phyloP scores from a whole-genome alignment of 2,329 filamentous ascomycete genomes.

The Fusarium denticulatum region DNA sequence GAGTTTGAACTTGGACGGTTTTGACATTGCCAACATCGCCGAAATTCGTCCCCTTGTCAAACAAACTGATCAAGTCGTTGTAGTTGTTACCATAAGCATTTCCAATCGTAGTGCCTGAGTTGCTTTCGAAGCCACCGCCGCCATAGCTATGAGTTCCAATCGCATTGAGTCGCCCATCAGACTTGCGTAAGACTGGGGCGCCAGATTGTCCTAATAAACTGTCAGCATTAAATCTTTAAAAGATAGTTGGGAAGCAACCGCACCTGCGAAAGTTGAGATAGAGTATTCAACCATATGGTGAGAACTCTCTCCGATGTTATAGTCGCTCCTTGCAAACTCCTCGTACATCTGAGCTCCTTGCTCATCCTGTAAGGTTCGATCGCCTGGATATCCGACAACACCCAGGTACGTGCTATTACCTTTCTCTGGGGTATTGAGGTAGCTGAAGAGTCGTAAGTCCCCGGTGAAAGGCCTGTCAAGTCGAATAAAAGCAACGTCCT shows the following conservation, averaged over 20 bases:
- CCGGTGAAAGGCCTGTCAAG: slow-evolving; percentile 26
- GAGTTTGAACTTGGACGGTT: background rate
- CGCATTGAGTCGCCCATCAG: slow-evolving; percentile 2
- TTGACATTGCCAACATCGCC: background rate
- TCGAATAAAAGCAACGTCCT: slow-evolving; percentile 43
- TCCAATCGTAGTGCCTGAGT: slow-evolving; percentile 43
- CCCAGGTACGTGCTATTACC: slow-evolving; percentile 31
- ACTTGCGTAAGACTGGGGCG: slow-evolving; percentile 39
- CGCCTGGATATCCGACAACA: slow-evolving; percentile 49
- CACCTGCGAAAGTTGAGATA: slow-evolving; percentile 45
- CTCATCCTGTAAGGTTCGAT: slow-evolving; percentile 36
- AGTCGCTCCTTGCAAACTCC: slow-evolving; percentile 37
- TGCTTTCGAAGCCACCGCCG: slow-evolving; percentile 30
- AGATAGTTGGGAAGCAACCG: background rate
- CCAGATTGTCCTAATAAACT: slow-evolving; percentile 41
- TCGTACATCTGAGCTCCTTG: slow-evolving; percentile 49
- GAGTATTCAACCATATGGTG: slow-evolving; percentile 46
- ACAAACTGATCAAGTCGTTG: slow-evolving; percentile 20
- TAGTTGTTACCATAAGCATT: slow-evolving; percentile 37
- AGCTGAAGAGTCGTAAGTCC: slow-evolving; percentile 36
- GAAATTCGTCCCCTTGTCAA: slow-evolving; percentile 4
- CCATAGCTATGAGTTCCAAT: slow-evolving; percentile 46
- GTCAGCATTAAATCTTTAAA: rapidly evolving
- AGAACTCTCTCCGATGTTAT: slow-evolving; percentile 31
- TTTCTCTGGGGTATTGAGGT: slow-evolving; percentile 18